Percentiles rank a stretch among this genome's conserved stretches.
These are phyloP conservation scores for Thelonectria olida DNA, from an alignment of 2,329 filamentous ascomycete genomes.

Conservation along the genomic window DNA sequence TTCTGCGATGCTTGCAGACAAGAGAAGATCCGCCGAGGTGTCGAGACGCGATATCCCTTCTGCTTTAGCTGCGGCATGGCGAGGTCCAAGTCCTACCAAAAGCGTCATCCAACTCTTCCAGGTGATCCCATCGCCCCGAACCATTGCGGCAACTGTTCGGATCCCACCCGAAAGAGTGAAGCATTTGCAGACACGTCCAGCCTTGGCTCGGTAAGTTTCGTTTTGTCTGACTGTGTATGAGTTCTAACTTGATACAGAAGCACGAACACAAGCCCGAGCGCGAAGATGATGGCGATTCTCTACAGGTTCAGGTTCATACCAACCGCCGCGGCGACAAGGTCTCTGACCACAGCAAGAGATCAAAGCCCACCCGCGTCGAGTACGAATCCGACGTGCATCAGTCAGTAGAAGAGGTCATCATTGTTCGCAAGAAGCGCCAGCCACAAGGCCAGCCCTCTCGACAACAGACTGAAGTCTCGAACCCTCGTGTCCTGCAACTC, in stretches of 20 bases:
- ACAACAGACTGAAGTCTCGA: not conserved
- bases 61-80: slow-evolving; percentile 54
- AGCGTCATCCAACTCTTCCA: slow-evolving; percentile 28
- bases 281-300: slow-evolving; percentile 5
- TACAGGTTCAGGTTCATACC: slow-evolving; percentile 1
- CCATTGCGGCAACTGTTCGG: slow-evolving; percentile 44
- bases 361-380: not conserved
- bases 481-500: not conserved
- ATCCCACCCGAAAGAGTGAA: slow-evolving; percentile 36
- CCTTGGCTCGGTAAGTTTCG: slow-evolving; percentile 36
- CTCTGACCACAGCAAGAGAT: not conserved
- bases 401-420: not conserved
- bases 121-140: slow-evolving; percentile 43
- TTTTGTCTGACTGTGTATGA: not conserved
- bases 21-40: slow-evolving; percentile 30
- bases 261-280: not conserved
- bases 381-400: not conserved
- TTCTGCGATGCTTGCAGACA: slow-evolving; percentile 48
- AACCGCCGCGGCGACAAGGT: not conserved
- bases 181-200: slow-evolving; percentile 39
- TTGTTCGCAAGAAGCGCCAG: not conserved
- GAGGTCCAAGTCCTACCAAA: slow-evolving; percentile 52
- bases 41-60: slow-evolving; percentile 46
- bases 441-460: not conserved
- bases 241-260: not conserved